Conservation (phyloP, 176 grass and related monocot genomes). For the Cenchrus purpureus region DNA sequence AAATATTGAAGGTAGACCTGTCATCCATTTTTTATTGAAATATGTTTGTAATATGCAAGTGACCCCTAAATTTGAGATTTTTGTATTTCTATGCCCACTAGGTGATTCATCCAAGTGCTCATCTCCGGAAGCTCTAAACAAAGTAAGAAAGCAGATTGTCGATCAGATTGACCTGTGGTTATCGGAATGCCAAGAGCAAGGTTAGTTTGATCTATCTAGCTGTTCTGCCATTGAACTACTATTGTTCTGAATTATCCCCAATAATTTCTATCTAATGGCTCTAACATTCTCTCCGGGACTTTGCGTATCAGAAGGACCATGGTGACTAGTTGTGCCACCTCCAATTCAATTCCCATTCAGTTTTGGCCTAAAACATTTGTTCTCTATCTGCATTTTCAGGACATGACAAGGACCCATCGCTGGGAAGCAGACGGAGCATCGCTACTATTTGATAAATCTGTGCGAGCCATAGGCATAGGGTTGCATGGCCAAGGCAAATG, state of each 20-base stretch:
- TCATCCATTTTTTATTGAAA: background rate
- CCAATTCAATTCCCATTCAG: background rate
- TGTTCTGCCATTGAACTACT: background rate
- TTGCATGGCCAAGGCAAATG: background rate
- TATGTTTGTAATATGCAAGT: constrained; percentile 21
- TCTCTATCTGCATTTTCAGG: constrained; percentile 32
- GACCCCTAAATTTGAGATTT: background rate
- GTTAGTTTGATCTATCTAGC: constrained; percentile 31
- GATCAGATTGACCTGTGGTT: constrained; percentile 89
- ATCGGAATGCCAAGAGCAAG: constrained; percentile 80
- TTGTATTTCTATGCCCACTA: constrained; percentile 36
- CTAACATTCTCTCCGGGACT: background rate
- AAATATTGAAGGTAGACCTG: constrained; percentile 85
- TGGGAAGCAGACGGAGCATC: constrained; percentile 36
- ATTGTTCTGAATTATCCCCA: background rate
- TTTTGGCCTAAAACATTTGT: constrained; percentile 5
- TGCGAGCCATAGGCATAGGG: background rate
- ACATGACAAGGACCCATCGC: constrained; percentile 24
- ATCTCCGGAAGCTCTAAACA: constrained; percentile 78
- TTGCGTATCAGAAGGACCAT: background rate
- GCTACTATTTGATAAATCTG: constrained; percentile 28
- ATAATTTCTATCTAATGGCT: background rate
- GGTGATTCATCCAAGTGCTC: constrained; percentile 88
- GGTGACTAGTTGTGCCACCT: background rate
- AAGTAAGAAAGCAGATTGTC: constrained; percentile 79